Evolutionary conservation across 2,329 filamentous ascomycete genomes (phyloP).

Genomic region (Intubia oerlemansii): DNA sequence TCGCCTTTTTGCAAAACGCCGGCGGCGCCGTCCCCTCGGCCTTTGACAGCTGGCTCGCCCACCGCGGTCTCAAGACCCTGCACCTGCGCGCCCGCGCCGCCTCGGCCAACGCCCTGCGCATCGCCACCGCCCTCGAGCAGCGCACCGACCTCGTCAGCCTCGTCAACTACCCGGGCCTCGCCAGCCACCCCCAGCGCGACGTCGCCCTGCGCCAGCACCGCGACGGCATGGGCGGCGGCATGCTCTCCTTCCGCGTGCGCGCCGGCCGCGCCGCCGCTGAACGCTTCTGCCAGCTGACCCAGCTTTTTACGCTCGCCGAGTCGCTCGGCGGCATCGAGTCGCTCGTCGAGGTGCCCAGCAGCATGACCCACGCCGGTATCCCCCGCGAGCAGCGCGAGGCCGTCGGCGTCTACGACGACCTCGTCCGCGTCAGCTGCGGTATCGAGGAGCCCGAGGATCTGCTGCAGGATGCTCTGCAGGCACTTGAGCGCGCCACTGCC

Average conservation of each 20-base stretch:
- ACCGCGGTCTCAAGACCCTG: slow-evolving; percentile 89
- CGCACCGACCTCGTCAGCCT: slow-evolving; percentile 57
- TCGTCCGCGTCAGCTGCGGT: slow-evolving; percentile 83
- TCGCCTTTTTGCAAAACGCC: slow-evolving; percentile 89
- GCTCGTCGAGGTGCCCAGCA: slow-evolving; percentile 75
- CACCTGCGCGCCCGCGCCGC: slow-evolving; percentile 82
- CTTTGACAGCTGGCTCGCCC: slow-evolving; percentile 96
- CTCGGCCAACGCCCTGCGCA: slow-evolving; percentile 54
- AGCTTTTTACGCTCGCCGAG: slow-evolving; percentile 86
- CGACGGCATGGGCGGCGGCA: slow-evolving; percentile 83
- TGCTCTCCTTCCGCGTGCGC: slow-evolving; percentile 88
- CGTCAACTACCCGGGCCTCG: slow-evolving; percentile 88
- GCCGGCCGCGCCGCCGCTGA: slow-evolving; percentile 74
- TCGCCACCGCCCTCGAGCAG: slow-evolving; percentile 57
- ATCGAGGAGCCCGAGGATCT: slow-evolving; percentile 82
- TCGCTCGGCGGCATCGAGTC: slow-evolving; percentile 75
- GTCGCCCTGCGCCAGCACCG: slow-evolving; percentile 86
- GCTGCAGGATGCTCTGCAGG: slow-evolving; percentile 56
- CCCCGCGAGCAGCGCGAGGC: slow-evolving; percentile 76
- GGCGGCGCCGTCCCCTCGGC: slow-evolving; percentile 86
- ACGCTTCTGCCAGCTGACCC: slow-evolving; percentile 75
- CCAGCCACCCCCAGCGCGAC: slow-evolving; percentile 66
- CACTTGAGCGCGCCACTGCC: slow-evolving; percentile 47
- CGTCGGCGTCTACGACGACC: slow-evolving; percentile 84
- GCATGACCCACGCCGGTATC: slow-evolving; percentile 95